Evolutionary conservation across 2,329 filamentous ascomycete genomes (phyloP).

Genomic region (Exophiala bonariae): DNA sequence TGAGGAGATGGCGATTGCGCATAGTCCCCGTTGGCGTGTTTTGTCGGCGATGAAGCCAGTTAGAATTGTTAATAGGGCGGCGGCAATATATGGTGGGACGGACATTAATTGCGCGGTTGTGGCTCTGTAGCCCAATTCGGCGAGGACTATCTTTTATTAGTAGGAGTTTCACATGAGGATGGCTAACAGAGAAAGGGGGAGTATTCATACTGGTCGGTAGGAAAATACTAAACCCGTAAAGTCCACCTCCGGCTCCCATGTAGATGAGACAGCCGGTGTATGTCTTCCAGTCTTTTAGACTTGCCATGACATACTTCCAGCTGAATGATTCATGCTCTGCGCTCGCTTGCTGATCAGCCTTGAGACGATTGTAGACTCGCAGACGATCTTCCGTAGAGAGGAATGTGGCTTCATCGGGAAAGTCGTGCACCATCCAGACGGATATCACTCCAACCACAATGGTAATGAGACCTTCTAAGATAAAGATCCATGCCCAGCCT

Average conservation of each 20-base stretch:
- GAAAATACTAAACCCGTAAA: slow-evolving; percentile 60
- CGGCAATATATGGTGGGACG: slow-evolving; percentile 64
- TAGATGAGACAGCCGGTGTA: slow-evolving; percentile 48
- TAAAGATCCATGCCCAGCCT: slow-evolving; percentile 51
- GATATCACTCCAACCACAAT: slow-evolving; percentile 40
- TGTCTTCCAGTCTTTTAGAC: slow-evolving; percentile 50
- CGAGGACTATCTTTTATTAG: slow-evolving; percentile 49
- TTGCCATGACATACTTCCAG: slow-evolving; percentile 49
- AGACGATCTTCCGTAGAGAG: slow-evolving; percentile 43
- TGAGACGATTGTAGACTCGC: slow-evolving; percentile 34
- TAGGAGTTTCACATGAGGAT: background rate
- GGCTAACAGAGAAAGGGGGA: background rate
- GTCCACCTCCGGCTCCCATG: slow-evolving; percentile 54
- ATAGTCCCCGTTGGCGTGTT: slow-evolving; percentile 58
- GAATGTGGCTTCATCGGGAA: slow-evolving; percentile 49
- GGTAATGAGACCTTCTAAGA: slow-evolving; percentile 44
- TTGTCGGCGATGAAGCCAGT: slow-evolving; percentile 64
- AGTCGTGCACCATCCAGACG: slow-evolving; percentile 50
- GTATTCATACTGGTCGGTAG: slow-evolving; percentile 48
- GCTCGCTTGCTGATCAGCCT: slow-evolving; percentile 45
- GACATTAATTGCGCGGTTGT: slow-evolving; percentile 65
- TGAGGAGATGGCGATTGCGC: slow-evolving; percentile 70
- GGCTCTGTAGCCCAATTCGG: slow-evolving; percentile 54
- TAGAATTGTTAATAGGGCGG: slow-evolving; percentile 53
- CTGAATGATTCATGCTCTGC: slow-evolving; percentile 40